These are phyloP conservation scores for Phytophthora hibernalis DNA, from an alignment of 352 stramenopile genomes.

Conservation along the genomic window DNA sequence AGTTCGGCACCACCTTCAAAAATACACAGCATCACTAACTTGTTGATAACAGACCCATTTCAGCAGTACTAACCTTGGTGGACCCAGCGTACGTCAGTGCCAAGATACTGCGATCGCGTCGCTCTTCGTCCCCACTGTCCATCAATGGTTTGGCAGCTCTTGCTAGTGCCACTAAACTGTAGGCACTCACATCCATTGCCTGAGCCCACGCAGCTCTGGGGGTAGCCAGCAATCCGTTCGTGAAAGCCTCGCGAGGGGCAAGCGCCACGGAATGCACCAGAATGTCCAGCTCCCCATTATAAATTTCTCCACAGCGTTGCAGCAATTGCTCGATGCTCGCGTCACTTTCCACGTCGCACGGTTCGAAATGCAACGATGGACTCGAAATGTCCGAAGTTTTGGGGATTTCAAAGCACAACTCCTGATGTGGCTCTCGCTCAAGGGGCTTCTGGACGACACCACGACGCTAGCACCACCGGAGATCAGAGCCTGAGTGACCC, in stretches of 20 bases:
- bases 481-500: conserved; percentile 74
- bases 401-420: conserved; percentile 61
- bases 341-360: conserved; percentile 83
- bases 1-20: conserved; percentile 82
- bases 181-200: conserved; percentile 88
- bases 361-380: conserved; percentile 52
- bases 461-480: conserved; percentile 73
- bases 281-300: conserved; percentile 77
- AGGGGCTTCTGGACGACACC: conserved; percentile 67
- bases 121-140: conserved; percentile 2
- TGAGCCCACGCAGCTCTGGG: conserved; percentile 65
- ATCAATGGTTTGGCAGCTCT: conserved; percentile 72
- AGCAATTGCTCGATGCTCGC: conserved; percentile 62
- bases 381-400: conserved; percentile 3
- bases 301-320: conserved; percentile 45
- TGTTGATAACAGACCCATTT: background rate
- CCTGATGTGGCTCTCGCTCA: conserved; percentile 55
- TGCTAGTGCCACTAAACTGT: conserved; percentile 90
- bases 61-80: conserved; percentile 35
- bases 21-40: conserved; percentile 3
- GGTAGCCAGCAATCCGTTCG: conserved; percentile 62
- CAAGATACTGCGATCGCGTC: conserved; percentile 78
- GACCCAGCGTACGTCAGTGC: conserved; percentile 90
- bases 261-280: conserved; percentile 93
- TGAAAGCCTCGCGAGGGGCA: conserved; percentile 79